Evolutionary conservation across 208 protist species (phyloP).

Genomic region (Crithidia fasciculata): DNA sequence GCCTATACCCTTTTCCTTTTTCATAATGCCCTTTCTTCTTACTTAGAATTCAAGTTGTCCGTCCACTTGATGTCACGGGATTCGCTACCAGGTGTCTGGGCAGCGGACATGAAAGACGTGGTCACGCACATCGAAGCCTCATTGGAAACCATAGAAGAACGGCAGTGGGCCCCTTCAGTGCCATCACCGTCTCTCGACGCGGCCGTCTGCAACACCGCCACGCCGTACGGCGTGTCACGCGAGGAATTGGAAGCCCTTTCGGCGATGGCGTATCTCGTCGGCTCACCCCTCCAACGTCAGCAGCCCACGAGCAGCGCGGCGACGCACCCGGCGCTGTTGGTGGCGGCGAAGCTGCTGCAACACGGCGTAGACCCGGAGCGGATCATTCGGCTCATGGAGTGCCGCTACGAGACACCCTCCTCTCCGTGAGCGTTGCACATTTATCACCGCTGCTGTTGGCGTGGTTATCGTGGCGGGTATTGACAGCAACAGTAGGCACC

Average conservation of each 20-base stretch:
- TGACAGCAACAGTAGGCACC: background rate
- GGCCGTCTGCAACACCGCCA: background rate
- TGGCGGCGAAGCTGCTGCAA: conserved; percentile 56
- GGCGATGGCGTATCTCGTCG: conserved; percentile 65
- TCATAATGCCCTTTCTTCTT: too few relatives aligned
- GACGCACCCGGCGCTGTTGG: conserved; percentile 24
- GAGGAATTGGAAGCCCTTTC: conserved; percentile 61
- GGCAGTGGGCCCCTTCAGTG: too few relatives aligned
- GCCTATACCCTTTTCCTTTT: too few relatives aligned
- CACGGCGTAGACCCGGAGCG: conserved; percentile 68
- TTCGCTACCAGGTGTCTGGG: conserved; percentile 3
- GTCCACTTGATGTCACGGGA: background rate
- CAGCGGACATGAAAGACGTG: conserved; percentile 11
- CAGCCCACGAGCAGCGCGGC: conserved; percentile 38
- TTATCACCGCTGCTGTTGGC: too few relatives aligned
- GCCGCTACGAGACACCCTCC: background rate
- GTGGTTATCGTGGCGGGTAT: too few relatives aligned
- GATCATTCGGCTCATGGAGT: conserved; percentile 65
- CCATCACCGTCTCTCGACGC: too few relatives aligned
- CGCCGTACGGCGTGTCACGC: conserved; percentile 23
- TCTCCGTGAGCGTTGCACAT: background rate
- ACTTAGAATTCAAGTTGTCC: too few relatives aligned
- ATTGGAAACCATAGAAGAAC: too few relatives aligned
- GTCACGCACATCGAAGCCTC: too few relatives aligned
- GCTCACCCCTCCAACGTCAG: conserved; percentile 65